These are phyloP conservation scores for Fagopyrum tataricum DNA, from an alignment of 148 eudicot genomes.

Conservation along the genomic window DNA sequence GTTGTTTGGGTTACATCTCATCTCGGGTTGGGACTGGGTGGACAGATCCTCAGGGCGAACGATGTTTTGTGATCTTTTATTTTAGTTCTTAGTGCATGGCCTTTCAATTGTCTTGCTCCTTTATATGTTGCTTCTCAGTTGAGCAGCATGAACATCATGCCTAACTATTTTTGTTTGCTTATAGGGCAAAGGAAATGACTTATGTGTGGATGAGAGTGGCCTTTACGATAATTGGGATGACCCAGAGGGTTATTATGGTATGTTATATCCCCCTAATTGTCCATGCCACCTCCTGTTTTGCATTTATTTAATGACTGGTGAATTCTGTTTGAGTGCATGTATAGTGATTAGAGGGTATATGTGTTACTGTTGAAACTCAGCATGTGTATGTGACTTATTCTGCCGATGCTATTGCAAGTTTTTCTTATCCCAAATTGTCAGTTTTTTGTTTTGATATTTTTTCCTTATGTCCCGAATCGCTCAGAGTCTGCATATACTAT, in stretches of 20 bases:
- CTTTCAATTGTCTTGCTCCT: background rate
- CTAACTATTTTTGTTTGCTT: background rate
- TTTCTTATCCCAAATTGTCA: background rate
- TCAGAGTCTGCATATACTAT: background rate
- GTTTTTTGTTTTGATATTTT: background rate
- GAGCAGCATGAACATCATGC: background rate
- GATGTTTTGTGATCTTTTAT: background rate
- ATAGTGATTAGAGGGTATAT: background rate
- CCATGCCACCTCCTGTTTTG: background rate
- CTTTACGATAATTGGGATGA: conserved; percentile 97
- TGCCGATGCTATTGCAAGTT: background rate
- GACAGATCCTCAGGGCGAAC: background rate
- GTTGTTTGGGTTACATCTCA: background rate
- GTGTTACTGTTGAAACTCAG: background rate
- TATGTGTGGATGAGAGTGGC: conserved; percentile 60
- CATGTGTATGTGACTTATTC: background rate
- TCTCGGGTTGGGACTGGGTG: background rate
- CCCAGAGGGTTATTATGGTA: conserved; percentile 94
- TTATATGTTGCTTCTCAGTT: background rate
- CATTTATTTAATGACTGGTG: background rate
- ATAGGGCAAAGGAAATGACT: conserved; percentile 82
- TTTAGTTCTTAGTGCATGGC: background rate
- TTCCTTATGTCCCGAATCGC: background rate
- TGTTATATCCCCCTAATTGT: conserved; percentile 14
- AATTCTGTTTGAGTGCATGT: background rate